phyloP scores from a whole-genome alignment of 805 yeast species.

The Ogataea trehaloabstinens region DNA sequence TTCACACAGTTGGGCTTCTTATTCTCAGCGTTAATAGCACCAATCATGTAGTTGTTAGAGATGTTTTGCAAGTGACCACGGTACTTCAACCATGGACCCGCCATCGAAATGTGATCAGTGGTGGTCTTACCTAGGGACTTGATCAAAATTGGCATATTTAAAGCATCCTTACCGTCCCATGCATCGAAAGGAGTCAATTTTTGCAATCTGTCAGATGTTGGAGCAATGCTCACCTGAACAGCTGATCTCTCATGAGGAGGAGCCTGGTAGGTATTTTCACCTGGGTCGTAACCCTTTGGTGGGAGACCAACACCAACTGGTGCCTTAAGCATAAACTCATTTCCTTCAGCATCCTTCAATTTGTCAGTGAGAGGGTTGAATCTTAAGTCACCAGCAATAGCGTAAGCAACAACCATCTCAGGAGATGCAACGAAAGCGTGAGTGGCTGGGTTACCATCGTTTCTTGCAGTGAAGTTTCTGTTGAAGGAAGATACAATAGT shows the following conservation, averaged over 20 bases:
- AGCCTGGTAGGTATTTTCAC: conserved; percentile 91
- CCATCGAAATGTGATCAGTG: conserved; percentile 99
- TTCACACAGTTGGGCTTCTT: conserved; percentile 88
- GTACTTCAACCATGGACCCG: conserved; percentile 99
- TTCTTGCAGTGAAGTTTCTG: conserved; percentile 96
- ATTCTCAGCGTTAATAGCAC: conserved; percentile 97
- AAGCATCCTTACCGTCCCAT: conserved; percentile 96
- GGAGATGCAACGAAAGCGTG: conserved; percentile 99
- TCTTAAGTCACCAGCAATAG: conserved; percentile 87
- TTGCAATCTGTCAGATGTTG: conserved; percentile 96
- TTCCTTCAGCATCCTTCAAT: conserved; percentile 69
- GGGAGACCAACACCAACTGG: conserved; percentile 88
- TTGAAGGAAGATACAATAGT: conserved; percentile 96
- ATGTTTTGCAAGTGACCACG: conserved; percentile 99
- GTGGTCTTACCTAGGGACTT: conserved; percentile 98
- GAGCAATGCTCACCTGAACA: conserved; percentile 74
- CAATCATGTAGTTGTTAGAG: conserved; percentile 98
- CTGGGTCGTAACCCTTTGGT: conserved; percentile 54
- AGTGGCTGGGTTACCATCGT: conserved; percentile 97
- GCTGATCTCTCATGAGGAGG: conserved; percentile 85
- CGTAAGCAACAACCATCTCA: conserved; percentile 95
- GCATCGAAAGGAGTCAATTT: conserved; percentile 88
- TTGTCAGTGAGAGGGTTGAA: conserved; percentile 90
- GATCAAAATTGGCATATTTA: conserved; percentile 86
- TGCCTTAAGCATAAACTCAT: conserved; percentile 71